Base-by-base conservation (phyloP, 768 basidiomycete species). In the Strobilomyces echinocephalus region DNA sequence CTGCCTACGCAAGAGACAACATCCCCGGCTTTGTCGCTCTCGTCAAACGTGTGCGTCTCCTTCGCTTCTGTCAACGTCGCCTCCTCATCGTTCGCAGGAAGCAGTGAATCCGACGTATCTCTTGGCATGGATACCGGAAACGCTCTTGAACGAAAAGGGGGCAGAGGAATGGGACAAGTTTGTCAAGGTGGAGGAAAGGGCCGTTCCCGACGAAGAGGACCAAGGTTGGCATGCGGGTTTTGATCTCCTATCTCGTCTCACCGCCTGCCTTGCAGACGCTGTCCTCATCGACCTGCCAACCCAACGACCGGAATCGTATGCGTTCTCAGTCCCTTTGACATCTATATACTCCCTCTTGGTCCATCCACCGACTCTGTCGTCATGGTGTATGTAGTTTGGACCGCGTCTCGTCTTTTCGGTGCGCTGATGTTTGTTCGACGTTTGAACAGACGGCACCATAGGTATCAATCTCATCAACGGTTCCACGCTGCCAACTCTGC, bases 61-160 rank as follows among this genome's bases (percentile, higher is more conserved):
- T 49, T 52, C 48, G 9, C 38, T 35, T 38, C 44, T 44, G 46
- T 46, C 41, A 49, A 52, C 15, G 36, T 38, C 52, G 34, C 34
- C 50, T 57, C 44, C 55, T 58, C 40, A 51, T 55, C 34, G 36
- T 18, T 54, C 42, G 16, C 67, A 91, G 88, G 90, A 91, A 67
- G 84, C 83, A 33, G 67, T 77, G 8, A 88, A 85, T 65, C 85
- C 91, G 11, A 81, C 77, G 4, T 89, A 91, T 68, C 74, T 95
- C 6, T 77, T 97, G 1, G 89, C 91, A 2, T 98, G 95, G 95
- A 89, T 97, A 39, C 95, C 95, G 26, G 91, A 97, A 63, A 79
- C 80, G 3, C 69, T 97, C 35, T 73, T 97, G 49, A 83, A 88
- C 53, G 86, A 92, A 73, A 88, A 83, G 62, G 92, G 93, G 3